phyloP scores from a whole-genome alignment of 225 moss, liverwort and hornwort genomes.

The Rhytidiadelphus loreus region DNA sequence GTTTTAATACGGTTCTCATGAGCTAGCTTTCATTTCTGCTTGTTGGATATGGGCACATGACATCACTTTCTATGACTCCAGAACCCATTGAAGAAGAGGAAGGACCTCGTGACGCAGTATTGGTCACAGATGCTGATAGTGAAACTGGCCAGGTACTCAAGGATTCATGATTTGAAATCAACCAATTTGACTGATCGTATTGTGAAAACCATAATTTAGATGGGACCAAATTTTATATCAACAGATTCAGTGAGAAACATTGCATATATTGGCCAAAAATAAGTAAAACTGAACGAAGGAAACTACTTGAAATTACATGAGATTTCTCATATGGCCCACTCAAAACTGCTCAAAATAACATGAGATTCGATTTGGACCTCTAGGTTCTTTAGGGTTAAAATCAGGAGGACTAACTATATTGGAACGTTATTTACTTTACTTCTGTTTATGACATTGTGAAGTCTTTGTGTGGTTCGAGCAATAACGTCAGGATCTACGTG shows the following conservation, averaged over 20 bases:
- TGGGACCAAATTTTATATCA: background rate
- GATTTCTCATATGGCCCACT: background rate
- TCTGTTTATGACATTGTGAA: background rate
- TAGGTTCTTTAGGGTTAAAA: background rate
- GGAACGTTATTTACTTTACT: background rate
- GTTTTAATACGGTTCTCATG: background rate
- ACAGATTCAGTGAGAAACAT: background rate
- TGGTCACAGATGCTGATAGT: slow-evolving; percentile 91
- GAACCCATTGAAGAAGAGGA: slow-evolving; percentile 26
- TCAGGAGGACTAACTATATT: background rate
- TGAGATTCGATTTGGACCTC: background rate
- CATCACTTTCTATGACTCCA: background rate
- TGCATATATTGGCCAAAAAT: background rate
- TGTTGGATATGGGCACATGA: background rate
- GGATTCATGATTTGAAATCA: background rate
- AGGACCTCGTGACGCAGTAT: slow-evolving; percentile 54
- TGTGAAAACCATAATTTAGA: background rate
- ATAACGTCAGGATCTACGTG: background rate
- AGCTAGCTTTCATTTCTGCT: background rate
- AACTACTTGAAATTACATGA: background rate
- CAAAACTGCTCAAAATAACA: background rate
- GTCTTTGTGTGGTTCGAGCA: background rate
- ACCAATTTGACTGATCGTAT: background rate
- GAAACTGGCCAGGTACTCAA: slow-evolving; percentile 79
- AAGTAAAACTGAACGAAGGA: background rate